Evolutionary conservation across 2,329 filamentous ascomycete species (phyloP), one percentile per base, ranked within the genome.

Genomic region (Camillea tinctor): DNA sequence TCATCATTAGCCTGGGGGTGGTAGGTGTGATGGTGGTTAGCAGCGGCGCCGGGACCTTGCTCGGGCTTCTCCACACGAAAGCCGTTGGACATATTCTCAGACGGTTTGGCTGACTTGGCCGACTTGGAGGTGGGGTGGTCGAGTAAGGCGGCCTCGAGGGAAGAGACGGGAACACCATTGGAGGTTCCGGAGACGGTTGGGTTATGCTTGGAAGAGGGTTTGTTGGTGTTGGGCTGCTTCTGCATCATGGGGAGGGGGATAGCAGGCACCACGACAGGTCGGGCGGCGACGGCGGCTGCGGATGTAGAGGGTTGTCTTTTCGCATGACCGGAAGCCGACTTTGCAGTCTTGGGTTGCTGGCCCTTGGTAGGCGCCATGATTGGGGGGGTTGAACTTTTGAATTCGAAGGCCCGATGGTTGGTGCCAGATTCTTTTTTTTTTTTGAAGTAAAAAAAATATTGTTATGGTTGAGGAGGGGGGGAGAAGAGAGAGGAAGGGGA

Each of bases 121-220:
- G 61, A 60, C 55, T 64, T 63, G 55, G 60, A 59, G 24, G 66
- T 55, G 51, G 63, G 60, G 52, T 64, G 64, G 49, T 69, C 64
- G 55, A 69, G 65, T 50, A 74, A 65, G 24, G 72, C 72, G 52
- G 70, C 72, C 58, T 74, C 72, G 51, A 73, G 71, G 17, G 71
- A 73, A 36, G 71, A 64, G 36, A 59, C 70, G 17, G 68, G 67
- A 56, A 60, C 54, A 5, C 66, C 63, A 59, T 69, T 71, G 48
- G 68, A 60, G 26, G 68, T 65, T 20, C 54, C 48, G 52, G 58
- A 56, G 9, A 51, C 40, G n/a, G 54, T 60, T 15, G 58, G 40
- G 19, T 44, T 21, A 44, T 62, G 66, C 44, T 66, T 68, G 57
- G 53, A 20, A n/a, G 51, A 52, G 23, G 57, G 58, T 44, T 54